Evolutionary conservation across 1,284 basidiomycete species (phyloP).

Genomic region (Taiwanofungus camphoratus): DNA sequence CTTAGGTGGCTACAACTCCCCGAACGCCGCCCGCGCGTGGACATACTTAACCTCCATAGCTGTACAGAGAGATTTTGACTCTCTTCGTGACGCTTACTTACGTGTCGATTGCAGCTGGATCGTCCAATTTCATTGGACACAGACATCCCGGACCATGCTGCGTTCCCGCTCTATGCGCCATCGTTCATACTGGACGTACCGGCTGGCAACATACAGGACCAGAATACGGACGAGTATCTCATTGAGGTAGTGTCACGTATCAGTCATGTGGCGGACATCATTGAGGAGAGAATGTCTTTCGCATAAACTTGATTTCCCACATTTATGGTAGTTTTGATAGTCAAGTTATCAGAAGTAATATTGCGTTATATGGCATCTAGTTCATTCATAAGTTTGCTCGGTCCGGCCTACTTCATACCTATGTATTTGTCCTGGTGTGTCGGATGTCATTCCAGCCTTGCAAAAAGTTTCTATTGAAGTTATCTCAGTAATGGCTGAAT

Average conservation of each 20-base stretch:
- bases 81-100: not conserved
- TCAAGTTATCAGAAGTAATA: too few relatives aligned
- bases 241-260: not conserved
- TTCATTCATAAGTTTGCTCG: too few relatives aligned
- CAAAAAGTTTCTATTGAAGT: too few relatives aligned
- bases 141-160: constrained; percentile 66
- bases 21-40: constrained; percentile 85
- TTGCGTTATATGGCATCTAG: too few relatives aligned
- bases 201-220: constrained; percentile 64
- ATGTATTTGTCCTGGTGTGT: too few relatives aligned
- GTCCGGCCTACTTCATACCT: too few relatives aligned
- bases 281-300: constrained; percentile 2
- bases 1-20: constrained; percentile 73
- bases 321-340: too few relatives aligned
- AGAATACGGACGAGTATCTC: constrained; percentile 58
- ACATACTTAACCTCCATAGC: constrained; percentile 72
- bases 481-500: too few relatives aligned
- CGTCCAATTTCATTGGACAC: constrained; percentile 49
- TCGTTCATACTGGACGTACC: constrained; percentile 78
- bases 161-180: constrained; percentile 68
- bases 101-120: constrained; percentile 38
- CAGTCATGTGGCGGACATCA: not conserved
- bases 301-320: too few relatives aligned
- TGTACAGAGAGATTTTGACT: constrained; percentile 40
- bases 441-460: too few relatives aligned